Conservation (phyloP, 768 basidiomycete genomes). For the Rhodotorula sphaerocarpa region DNA sequence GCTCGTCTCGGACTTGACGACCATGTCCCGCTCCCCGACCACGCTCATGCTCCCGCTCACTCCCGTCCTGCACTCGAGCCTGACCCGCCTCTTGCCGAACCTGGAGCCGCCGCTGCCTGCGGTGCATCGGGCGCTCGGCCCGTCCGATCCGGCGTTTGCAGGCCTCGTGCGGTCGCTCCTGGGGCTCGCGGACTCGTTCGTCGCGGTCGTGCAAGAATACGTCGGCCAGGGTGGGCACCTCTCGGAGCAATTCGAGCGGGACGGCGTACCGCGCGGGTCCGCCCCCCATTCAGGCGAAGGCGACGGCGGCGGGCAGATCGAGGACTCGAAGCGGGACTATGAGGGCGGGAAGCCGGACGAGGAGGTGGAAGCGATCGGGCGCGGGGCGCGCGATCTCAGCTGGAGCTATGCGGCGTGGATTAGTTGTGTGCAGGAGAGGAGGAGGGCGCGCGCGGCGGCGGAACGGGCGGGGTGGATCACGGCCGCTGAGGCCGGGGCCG, state of each 20-base stretch:
- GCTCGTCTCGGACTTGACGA: neutral
- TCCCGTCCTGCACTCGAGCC: conserved; percentile 12
- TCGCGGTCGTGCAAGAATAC: conserved; percentile 22
- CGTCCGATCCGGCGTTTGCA: neutral
- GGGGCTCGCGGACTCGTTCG: conserved; percentile 24
- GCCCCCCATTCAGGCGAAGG: no score
- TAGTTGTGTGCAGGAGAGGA: conserved; percentile 13
- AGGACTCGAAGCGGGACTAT: conserved; percentile 15
- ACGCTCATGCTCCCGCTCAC: neutral
- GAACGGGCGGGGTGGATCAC: neutral
- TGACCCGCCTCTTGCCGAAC: conserved; percentile 7
- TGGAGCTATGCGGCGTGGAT: conserved; percentile 32
- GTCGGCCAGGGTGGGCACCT: conserved; percentile 15
- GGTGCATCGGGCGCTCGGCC: neutral
- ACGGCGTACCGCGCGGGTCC: neutral
- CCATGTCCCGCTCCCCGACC: neutral
- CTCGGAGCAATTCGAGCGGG: conserved; percentile 26
- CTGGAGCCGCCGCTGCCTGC: conserved; percentile 4
- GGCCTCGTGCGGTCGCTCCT: conserved; percentile 5
- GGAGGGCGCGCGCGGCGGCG: neutral
- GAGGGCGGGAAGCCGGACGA: neutral
- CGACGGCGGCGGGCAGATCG: conserved; percentile 12
- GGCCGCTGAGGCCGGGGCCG: no score
- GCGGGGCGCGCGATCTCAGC: conserved; percentile 28
- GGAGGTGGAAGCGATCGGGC: conserved; percentile 16